Conservation (phyloP, 1,139 yeast genomes). For the Protomyces inouyei region DNA sequence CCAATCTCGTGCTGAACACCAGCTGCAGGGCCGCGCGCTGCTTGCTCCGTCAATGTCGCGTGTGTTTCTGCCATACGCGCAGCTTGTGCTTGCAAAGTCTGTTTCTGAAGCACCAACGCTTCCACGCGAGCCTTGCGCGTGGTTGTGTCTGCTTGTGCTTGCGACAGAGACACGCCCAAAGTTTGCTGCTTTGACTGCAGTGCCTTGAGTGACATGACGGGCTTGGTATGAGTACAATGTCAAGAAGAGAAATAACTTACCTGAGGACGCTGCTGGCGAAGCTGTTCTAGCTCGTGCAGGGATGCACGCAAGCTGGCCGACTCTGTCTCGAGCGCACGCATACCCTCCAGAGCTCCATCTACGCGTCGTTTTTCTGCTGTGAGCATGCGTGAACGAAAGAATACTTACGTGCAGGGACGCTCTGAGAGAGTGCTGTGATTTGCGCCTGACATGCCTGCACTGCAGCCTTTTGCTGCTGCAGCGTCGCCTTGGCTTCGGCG, state of each 20-base stretch:
- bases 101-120: neutral
- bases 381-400: neutral
- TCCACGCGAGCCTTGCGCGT: neutral
- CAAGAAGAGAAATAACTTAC: neutral
- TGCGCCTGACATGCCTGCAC: neutral
- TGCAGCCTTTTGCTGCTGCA: neutral
- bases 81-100: neutral
- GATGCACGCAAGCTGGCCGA: neutral
- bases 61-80: neutral
- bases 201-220: neutral
- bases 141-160: neutral
- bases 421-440: neutral
- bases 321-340: neutral
- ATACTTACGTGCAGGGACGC: neutral
- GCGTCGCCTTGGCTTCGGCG: neutral
- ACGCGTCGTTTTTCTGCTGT: neutral
- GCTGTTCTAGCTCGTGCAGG: neutral
- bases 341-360: neutral
- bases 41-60: neutral
- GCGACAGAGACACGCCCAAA: neutral
- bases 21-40: neutral
- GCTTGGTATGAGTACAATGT: neutral
- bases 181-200: neutral
- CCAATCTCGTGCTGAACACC: neutral
- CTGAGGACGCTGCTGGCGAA: neutral